Conservation (phyloP, 192 early-diverging fungal genomes). For the Coemansia sp. region DNA sequence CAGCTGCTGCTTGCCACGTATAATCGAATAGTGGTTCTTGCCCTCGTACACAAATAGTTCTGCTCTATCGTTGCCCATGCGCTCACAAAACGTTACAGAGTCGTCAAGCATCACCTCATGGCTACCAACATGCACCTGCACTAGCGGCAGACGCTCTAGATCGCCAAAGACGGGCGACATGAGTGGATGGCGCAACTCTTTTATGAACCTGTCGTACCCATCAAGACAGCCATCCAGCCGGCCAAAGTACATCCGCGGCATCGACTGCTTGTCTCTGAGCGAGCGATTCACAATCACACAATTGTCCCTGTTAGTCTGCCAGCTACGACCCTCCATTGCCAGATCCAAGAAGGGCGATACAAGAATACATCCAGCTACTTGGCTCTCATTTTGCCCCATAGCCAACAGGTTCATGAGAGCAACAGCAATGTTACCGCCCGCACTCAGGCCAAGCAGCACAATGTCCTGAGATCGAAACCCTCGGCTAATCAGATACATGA, state of each 20-base stretch:
- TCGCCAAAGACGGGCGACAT: constrained; percentile 14
- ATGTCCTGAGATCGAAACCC: constrained; percentile 19
- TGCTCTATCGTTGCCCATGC: not conserved
- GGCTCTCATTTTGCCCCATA: not conserved
- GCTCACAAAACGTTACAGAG: constrained; percentile 1
- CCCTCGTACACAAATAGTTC: constrained; percentile 14
- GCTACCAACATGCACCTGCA: constrained; percentile 18
- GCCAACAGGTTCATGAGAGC: constrained; percentile 10
- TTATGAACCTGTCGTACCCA: not conserved
- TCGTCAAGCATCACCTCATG: constrained; percentile 26
- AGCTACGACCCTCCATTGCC: constrained; percentile 14
- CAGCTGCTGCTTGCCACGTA: constrained; percentile 21
- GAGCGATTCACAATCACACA: constrained; percentile 8
- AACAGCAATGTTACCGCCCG: constrained; percentile 23
- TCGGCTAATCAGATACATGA: not conserved
- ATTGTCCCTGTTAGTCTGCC: constrained; percentile 10
- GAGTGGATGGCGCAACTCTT: constrained; percentile 12
- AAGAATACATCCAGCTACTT: constrained; percentile 2
- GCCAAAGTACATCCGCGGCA: constrained; percentile 25
- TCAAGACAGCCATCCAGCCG: not conserved
- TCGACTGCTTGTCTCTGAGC: not conserved
- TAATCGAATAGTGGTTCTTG: constrained; percentile 22
- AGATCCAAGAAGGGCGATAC: constrained; percentile 19
- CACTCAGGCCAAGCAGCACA: constrained; percentile 8
- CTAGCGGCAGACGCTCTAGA: not conserved